A percentile compares a stretch with the other conserved stretches of the same genome.
These are phyloP conservation scores for Graphiopsis chlorocephala DNA, from an alignment of 2,329 filamentous ascomycete species.

Conservation along the genomic window DNA sequence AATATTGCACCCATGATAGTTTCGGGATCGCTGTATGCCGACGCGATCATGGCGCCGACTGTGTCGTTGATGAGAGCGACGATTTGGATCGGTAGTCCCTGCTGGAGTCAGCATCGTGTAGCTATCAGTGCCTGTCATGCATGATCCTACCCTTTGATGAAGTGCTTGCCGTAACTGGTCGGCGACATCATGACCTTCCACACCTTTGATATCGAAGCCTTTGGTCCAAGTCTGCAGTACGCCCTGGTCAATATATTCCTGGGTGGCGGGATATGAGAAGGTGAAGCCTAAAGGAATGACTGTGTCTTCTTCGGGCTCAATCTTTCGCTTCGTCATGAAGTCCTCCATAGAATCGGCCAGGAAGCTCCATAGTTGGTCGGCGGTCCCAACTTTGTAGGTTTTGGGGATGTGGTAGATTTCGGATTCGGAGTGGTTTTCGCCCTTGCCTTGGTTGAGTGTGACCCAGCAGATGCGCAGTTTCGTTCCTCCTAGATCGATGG, in stretches of 20 bases:
- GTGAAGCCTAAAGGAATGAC: slow-evolving; percentile 85
- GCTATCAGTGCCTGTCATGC: background rate
- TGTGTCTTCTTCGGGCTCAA: slow-evolving; percentile 58
- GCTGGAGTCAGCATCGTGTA: slow-evolving; percentile 20
- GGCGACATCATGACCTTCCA: slow-evolving; percentile 88
- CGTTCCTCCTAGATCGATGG: slow-evolving; percentile 94
- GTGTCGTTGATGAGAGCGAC: slow-evolving; percentile 90
- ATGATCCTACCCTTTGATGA: slow-evolving; percentile 59
- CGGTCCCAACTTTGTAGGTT: slow-evolving; percentile 81
- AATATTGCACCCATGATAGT: slow-evolving; percentile 93
- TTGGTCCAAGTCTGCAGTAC: slow-evolving; percentile 95
- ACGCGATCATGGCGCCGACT: slow-evolving; percentile 86
- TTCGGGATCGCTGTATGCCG: slow-evolving; percentile 77
- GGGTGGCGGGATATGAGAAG: slow-evolving; percentile 92
- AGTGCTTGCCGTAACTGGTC: slow-evolving; percentile 82
- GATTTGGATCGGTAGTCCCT: slow-evolving; percentile 82
- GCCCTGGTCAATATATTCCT: slow-evolving; percentile 90
- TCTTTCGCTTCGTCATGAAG: slow-evolving; percentile 83
- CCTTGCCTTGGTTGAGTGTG: slow-evolving; percentile 79
- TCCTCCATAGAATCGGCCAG: slow-evolving; percentile 90
- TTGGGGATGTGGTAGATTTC: slow-evolving; percentile 95
- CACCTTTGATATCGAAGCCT: slow-evolving; percentile 89
- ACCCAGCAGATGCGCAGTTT: slow-evolving; percentile 96
- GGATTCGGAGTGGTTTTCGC: slow-evolving; percentile 93
- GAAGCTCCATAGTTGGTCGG: slow-evolving; percentile 91